These are phyloP conservation scores for Coemansia asiatica DNA, from an alignment of 192 early-diverging fungal species.

Conservation along the genomic window DNA sequence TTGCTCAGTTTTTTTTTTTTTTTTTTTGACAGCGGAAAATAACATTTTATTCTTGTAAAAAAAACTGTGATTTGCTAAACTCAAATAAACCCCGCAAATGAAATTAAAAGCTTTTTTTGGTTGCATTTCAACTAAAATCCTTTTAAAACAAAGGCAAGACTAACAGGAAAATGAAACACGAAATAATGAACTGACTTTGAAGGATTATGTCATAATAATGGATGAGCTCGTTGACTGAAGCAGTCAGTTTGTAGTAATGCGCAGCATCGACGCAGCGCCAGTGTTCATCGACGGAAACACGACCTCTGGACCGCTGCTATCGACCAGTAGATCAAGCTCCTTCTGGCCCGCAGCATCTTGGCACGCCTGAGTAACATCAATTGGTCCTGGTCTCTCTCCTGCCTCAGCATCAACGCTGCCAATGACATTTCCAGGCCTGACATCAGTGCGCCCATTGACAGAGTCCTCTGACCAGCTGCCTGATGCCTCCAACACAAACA, in stretches of 20 bases:
- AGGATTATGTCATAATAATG: no score
- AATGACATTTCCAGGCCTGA: slow-evolving; percentile 13
- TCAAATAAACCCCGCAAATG: no score
- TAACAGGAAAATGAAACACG: no score
- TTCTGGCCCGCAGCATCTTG: slow-evolving; percentile 13
- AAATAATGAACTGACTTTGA: no score
- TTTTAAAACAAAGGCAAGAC: no score
- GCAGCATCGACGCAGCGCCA: slow-evolving; percentile 14
- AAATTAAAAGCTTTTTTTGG: no score
- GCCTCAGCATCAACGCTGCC: slow-evolving; percentile 11
- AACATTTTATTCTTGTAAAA: no score
- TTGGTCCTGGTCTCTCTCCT: slow-evolving; percentile 12
- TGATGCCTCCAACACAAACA: slow-evolving; percentile 14
- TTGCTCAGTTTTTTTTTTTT: no score
- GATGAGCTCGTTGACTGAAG: no score
- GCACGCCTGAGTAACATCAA: slow-evolving; percentile 24
- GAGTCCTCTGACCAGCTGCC: slow-evolving; percentile 16
- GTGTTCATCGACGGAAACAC: slow-evolving; percentile 28
- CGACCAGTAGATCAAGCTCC: slow-evolving; percentile 17
- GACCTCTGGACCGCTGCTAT: slow-evolving; percentile 18
- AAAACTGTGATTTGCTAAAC: no score
- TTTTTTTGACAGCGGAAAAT: no score
- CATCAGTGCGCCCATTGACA: slow-evolving; percentile 11
- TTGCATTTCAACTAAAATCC: no score
- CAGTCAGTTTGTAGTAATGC: slow-evolving; percentile 11